These are phyloP conservation scores for Metarhizium sp. DNA, from an alignment of 2,329 filamentous ascomycete genomes.

Conservation along the genomic window DNA sequence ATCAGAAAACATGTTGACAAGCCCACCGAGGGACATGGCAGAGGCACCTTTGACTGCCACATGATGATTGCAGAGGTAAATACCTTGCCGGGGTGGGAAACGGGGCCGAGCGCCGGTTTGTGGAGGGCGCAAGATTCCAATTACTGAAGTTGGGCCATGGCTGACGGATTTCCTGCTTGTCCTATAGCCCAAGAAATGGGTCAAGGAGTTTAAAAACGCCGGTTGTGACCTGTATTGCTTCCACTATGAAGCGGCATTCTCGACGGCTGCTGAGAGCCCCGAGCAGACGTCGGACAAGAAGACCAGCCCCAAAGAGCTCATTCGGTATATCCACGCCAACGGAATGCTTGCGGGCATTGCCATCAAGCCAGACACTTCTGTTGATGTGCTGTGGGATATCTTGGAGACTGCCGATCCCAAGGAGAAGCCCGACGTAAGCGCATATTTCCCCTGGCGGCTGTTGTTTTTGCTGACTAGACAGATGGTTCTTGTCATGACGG, in stretches of 20 bases:
- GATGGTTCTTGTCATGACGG: slow-evolving; percentile 99
- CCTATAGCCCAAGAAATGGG: slow-evolving; percentile 88
- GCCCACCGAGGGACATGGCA: slow-evolving; percentile 59
- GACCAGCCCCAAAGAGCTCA: slow-evolving; percentile 76
- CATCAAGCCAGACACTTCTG: slow-evolving; percentile 85
- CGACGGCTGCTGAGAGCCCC: slow-evolving; percentile 74
- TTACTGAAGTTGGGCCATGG: neutral
- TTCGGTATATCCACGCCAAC: slow-evolving; percentile 80
- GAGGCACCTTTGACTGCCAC: slow-evolving; percentile 96
- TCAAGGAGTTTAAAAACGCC: slow-evolving; percentile 85
- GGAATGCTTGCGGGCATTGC: slow-evolving; percentile 90
- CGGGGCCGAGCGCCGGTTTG: neutral
- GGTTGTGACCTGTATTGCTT: slow-evolving; percentile 99
- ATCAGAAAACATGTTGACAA: slow-evolving; percentile 78
- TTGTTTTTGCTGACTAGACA: slow-evolving; percentile 24
- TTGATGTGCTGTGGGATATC: slow-evolving; percentile 88
- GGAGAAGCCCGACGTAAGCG: slow-evolving; percentile 81
- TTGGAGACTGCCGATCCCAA: slow-evolving; percentile 61
- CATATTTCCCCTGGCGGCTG: neutral
- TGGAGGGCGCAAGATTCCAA: neutral
- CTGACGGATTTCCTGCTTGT: neutral
- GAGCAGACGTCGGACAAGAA: slow-evolving; percentile 56
- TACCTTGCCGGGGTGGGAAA: neutral
- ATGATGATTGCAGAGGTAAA: slow-evolving; percentile 98
- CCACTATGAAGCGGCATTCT: slow-evolving; percentile 95